Percentiles rank a stretch among this genome's conserved stretches.
Evolutionary conservation across 139 green algal genomes (phyloP).

Genomic region (Chloropicon primus): DNA sequence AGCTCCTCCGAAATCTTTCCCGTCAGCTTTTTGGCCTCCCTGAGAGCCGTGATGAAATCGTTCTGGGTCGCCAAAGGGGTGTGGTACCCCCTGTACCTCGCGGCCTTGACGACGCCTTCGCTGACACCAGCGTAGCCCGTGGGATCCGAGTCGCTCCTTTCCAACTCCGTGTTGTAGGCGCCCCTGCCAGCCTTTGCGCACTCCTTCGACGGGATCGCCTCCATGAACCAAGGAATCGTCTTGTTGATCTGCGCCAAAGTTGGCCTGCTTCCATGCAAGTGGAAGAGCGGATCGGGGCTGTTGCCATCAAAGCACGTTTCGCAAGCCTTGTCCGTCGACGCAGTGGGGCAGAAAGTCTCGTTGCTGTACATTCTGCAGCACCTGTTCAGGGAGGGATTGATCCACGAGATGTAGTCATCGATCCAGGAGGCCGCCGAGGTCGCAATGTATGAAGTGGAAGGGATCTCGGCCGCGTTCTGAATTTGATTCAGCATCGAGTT

Average conservation of each 20-base stretch:
- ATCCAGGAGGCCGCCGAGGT: slow-evolving; percentile 72
- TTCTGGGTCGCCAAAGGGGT: slow-evolving; percentile 51
- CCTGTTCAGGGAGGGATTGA: slow-evolving; percentile 43
- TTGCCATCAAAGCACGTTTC: slow-evolving; percentile 34
- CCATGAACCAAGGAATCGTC: slow-evolving; percentile 75
- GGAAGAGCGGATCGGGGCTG: slow-evolving; percentile 7
- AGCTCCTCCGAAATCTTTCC: slow-evolving; percentile 17
- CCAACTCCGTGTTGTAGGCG: slow-evolving; percentile 51
- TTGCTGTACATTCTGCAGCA: slow-evolving; percentile 36
- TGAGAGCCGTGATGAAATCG: slow-evolving; percentile 69
- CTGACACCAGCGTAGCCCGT: slow-evolving; percentile 26
- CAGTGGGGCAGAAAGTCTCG: slow-evolving; percentile 19
- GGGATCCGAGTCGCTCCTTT: slow-evolving; percentile 6
- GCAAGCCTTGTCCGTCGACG: slow-evolving; percentile 40
- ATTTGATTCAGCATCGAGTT: slow-evolving; percentile 66
- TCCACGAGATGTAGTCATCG: slow-evolving; percentile 84
- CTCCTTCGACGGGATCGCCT: slow-evolving; percentile 36
- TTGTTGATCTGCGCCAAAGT: slow-evolving; percentile 34
- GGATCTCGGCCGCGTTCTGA: slow-evolving; percentile 10
- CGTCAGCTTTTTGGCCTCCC: slow-evolving; percentile 10
- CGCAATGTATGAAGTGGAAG: slow-evolving; percentile 40
- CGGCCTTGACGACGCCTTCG: slow-evolving; percentile 37
- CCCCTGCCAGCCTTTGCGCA: slow-evolving; percentile 71
- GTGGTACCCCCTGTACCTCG: slow-evolving; percentile 70
- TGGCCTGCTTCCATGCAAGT: slow-evolving; percentile 21